phyloP scores from a whole-genome alignment of 768 basidiomycete genomes.

The Phanerochaete sordida region DNA sequence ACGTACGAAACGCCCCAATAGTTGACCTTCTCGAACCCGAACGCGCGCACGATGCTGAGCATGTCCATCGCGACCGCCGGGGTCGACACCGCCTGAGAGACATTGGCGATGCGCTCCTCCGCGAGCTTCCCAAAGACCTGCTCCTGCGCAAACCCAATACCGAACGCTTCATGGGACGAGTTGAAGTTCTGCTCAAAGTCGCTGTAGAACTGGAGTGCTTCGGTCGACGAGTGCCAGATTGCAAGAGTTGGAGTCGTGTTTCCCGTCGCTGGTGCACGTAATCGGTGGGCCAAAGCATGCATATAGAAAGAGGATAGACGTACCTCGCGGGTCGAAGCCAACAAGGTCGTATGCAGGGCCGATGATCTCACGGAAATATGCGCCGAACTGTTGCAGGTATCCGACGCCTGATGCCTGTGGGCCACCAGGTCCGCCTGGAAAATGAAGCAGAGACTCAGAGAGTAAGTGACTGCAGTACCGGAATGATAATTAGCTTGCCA shows the following conservation, averaged over 20 bases:
- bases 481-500: no score
- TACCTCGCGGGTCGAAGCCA: constrained; percentile 28
- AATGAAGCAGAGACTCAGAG: no score
- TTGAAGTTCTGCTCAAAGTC: not conserved
- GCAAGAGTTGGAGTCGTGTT: not conserved
- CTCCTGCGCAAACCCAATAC: not conserved
- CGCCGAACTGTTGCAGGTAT: constrained; percentile 3
- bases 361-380: constrained; percentile 16
- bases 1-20: constrained; percentile 28
- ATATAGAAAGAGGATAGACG: not conserved
- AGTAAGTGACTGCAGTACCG: no score
- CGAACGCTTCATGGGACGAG: not conserved
- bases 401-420: constrained; percentile 25
- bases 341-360: constrained; percentile 27
- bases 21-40: constrained; percentile 26
- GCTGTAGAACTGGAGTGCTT: not conserved
- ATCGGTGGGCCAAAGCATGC: not conserved
- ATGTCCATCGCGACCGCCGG: constrained; percentile 28
- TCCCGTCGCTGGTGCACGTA: not conserved
- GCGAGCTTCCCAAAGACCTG: not conserved
- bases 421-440: no score
- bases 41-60: constrained; percentile 24
- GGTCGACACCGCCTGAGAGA: constrained; percentile 16
- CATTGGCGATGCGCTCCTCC: not conserved
- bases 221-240: not conserved